A percentile compares a stretch with the other conserved stretches of the same genome.
Conservation (phyloP, 129 eudicot genomes). For the Pittosporum tobira region DNA sequence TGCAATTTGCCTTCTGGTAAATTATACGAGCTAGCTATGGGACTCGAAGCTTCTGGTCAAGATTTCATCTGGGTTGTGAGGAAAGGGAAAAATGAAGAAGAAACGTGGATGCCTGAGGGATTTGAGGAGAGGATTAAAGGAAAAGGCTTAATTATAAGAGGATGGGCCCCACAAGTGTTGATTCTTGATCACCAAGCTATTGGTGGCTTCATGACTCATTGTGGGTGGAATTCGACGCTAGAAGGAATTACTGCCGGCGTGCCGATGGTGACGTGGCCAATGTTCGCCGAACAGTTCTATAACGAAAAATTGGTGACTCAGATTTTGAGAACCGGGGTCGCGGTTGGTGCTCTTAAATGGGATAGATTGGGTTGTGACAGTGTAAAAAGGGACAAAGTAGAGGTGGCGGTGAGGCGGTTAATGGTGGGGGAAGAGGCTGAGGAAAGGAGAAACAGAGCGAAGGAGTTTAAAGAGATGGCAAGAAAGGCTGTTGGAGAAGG, state of each 20-base stretch:
- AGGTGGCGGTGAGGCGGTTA: not conserved
- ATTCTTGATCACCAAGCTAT: slow-evolving; percentile 9
- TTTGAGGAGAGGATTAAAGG: slow-evolving; percentile 8
- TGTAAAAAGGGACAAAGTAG: not conserved
- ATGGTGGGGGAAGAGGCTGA: slow-evolving; percentile 17
- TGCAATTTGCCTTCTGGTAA: not conserved
- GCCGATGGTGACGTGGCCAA: slow-evolving; percentile 16
- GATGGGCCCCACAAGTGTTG: slow-evolving; percentile 16
- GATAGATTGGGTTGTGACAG: not conserved
- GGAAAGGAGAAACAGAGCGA: slow-evolving; percentile 10
- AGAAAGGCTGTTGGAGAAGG: slow-evolving; percentile 15
- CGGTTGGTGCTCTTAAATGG: slow-evolving; percentile 9
- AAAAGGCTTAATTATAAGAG: slow-evolving; percentile 7
- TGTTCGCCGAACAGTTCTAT: slow-evolving; percentile 10
- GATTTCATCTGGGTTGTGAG: slow-evolving; percentile 21
- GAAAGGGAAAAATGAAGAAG: slow-evolving; percentile 4
- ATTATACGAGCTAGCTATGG: slow-evolving; percentile 18
- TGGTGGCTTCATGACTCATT: slow-evolving; percentile 17
- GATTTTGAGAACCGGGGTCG: slow-evolving; percentile 3
- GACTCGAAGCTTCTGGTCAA: slow-evolving; percentile 14
- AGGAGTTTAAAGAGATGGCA: slow-evolving; percentile 12
- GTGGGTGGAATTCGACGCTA: slow-evolving; percentile 14
- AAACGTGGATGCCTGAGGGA: slow-evolving; percentile 16
- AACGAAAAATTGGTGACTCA: slow-evolving; percentile 13
- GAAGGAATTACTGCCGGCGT: slow-evolving; percentile 13